Conservation (phyloP, 306 rosid species). For the Corylus americana region DNA sequence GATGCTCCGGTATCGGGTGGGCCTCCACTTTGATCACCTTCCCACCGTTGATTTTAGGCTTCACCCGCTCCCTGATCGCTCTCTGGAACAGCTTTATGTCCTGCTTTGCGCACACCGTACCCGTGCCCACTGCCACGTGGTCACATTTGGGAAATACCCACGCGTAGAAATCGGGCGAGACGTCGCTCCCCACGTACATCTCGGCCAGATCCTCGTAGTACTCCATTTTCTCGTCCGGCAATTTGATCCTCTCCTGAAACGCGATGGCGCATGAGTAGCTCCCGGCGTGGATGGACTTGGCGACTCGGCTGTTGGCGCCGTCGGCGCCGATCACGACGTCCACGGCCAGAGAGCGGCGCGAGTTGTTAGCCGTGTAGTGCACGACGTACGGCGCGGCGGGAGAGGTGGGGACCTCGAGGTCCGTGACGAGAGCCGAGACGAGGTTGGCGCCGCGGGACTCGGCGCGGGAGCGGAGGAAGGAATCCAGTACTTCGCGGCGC, state of each 20-base stretch:
- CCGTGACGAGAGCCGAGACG: slow-evolving; percentile 63
- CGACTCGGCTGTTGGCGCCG: slow-evolving; percentile 86
- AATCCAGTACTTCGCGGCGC: slow-evolving; percentile 90
- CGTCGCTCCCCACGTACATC: slow-evolving; percentile 80
- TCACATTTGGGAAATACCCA: slow-evolving; percentile 96
- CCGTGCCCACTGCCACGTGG: slow-evolving; percentile 98
- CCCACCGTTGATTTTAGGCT: slow-evolving; percentile 62
- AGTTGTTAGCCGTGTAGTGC: slow-evolving; percentile 49
- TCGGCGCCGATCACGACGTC: slow-evolving; percentile 89
- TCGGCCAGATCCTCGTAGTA: slow-evolving; percentile 77
- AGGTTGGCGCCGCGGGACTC: slow-evolving; percentile 59
- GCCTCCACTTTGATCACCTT: slow-evolving; percentile 81
- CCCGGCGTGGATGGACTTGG: slow-evolving; percentile 75
- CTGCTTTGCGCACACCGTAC: slow-evolving; percentile 64
- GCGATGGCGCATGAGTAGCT: slow-evolving; percentile 75
- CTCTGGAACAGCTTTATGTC: slow-evolving; percentile 66
- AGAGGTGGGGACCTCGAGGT: slow-evolving; percentile 52
- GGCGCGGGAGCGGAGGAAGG: slow-evolving; percentile 82
- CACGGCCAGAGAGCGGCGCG: slow-evolving; percentile 47
- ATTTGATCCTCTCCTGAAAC: slow-evolving; percentile 79
- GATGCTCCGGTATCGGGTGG: slow-evolving; percentile 92
- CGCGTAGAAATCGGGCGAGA: slow-evolving; percentile 90
- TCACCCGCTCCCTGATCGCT: slow-evolving; percentile 63
- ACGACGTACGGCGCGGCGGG: slow-evolving; percentile 50
- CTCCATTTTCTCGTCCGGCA: slow-evolving; percentile 77